Evolutionary conservation across 1,139 yeast genomes (phyloP).

Genomic region (Kazachstania sp.): DNA sequence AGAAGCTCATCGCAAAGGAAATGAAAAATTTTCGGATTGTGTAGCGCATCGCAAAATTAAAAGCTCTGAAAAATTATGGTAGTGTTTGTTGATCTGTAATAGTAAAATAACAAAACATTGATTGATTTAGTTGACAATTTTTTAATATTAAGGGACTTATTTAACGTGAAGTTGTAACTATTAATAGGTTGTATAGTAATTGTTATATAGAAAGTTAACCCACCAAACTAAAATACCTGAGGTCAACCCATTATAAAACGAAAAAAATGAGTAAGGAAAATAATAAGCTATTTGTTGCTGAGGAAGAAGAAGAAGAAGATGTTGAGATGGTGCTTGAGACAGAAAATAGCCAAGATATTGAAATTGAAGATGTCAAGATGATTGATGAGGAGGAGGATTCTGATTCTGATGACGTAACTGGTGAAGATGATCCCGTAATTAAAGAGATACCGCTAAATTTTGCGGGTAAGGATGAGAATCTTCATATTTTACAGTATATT

Average conservation of each 20-base stretch:
- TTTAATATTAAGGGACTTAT: too few relatives aligned
- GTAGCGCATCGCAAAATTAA: not conserved
- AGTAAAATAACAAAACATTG: too few relatives aligned
- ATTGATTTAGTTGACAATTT: too few relatives aligned
- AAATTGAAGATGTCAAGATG: constrained; percentile 2
- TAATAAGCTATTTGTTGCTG: not conserved
- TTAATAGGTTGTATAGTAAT: too few relatives aligned
- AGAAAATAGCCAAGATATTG: constrained; percentile 1
- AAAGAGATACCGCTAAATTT: constrained; percentile 63
- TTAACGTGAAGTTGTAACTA: too few relatives aligned
- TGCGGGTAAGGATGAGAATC: constrained; percentile 27
- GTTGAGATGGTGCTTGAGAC: constrained; percentile 5
- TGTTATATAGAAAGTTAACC: too few relatives aligned
- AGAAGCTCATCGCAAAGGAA: not conserved
- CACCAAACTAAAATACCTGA: too few relatives aligned
- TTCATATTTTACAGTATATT: constrained; percentile 61
- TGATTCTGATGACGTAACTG: not conserved
- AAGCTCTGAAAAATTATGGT: not conserved
- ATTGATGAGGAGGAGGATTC: constrained; percentile 2
- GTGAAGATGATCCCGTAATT: constrained; percentile 66
- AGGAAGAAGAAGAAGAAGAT: constrained; percentile 6
- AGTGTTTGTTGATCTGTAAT: not conserved
- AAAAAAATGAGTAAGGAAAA: not conserved
- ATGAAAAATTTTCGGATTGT: not conserved
- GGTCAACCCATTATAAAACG: too few relatives aligned